Evolutionary conservation across 2,329 filamentous ascomycete genomes (phyloP).

Genomic region (Claviceps africana): DNA sequence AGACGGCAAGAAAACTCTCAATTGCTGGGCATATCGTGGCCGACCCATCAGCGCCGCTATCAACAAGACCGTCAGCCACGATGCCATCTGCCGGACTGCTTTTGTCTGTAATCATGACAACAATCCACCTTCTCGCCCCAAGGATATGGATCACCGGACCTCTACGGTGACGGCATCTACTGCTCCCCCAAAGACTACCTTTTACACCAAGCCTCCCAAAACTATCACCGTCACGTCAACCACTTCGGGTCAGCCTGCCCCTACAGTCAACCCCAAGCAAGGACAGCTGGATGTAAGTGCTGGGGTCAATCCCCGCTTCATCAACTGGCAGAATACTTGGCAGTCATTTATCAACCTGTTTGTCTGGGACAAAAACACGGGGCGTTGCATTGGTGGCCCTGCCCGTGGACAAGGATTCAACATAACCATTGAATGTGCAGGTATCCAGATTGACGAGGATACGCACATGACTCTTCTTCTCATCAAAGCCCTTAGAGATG

Average conservation of each 20-base stretch:
- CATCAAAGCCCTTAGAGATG: constrained; percentile 24
- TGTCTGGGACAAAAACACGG: constrained; percentile 24
- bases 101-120: constrained; percentile 27
- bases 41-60: constrained; percentile 24
- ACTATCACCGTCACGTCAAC: constrained; percentile 11
- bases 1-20: constrained; percentile 24
- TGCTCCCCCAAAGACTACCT: constrained; percentile 19
- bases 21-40: constrained; percentile 28
- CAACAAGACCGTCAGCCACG: constrained; percentile 23
- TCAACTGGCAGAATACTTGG: constrained; percentile 26
- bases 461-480: constrained; percentile 26
- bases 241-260: constrained; percentile 16
- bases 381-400: constrained; percentile 19
- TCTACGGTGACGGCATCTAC: constrained; percentile 20
- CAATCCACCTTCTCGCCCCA: constrained; percentile 19
- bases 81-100: constrained; percentile 26
- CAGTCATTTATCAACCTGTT: constrained; percentile 25
- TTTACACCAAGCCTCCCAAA: constrained; percentile 16
- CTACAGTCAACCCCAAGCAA: constrained; percentile 16
- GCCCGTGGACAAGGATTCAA: constrained; percentile 22
- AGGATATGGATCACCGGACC: constrained; percentile 21
- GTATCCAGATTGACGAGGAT: constrained; percentile 23
- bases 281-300: constrained; percentile 20
- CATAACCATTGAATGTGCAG: constrained; percentile 23
- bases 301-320: constrained; percentile 23